Percentiles rank a stretch among this genome's conserved stretches.
phyloP scores from a whole-genome alignment of 2,329 filamentous ascomycete species.

The Macrophomina pseudophaseolina region DNA sequence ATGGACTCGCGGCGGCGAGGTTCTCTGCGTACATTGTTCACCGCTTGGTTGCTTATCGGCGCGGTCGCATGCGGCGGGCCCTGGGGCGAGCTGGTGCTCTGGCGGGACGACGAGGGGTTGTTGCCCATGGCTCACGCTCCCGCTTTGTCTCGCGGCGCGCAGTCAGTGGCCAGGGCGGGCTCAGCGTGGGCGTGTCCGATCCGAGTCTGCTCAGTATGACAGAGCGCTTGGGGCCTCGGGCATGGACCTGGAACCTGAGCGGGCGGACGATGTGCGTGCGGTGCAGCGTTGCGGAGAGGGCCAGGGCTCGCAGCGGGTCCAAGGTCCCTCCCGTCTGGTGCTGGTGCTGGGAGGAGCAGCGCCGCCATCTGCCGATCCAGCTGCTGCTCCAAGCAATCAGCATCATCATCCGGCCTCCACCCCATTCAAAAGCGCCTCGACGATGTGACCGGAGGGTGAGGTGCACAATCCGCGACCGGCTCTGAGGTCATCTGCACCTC shows the following conservation, averaged over 20 bases:
- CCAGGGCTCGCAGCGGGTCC: slow-evolving; percentile 6
- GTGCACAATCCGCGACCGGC: slow-evolving; percentile 3
- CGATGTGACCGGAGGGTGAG: slow-evolving; percentile 16
- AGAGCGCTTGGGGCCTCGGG: slow-evolving; percentile 8
- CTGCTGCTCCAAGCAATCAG: slow-evolving; percentile 14
- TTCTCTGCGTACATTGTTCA: slow-evolving; percentile 35
- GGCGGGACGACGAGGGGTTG: slow-evolving; percentile 41
- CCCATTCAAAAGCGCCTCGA: slow-evolving; percentile 7
- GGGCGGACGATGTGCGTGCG: slow-evolving; percentile 8
- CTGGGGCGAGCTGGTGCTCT: slow-evolving; percentile 30
- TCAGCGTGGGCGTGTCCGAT: slow-evolving; percentile 13
- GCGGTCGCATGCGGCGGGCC: slow-evolving; percentile 31
- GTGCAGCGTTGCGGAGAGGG: slow-evolving; percentile 19
- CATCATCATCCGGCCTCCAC: slow-evolving; percentile 18
- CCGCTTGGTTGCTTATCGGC: slow-evolving; percentile 29
- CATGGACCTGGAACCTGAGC: slow-evolving; percentile 8
- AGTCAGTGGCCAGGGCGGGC: slow-evolving; percentile 8
- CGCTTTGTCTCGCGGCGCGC: slow-evolving; percentile 16
- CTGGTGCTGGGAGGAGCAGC: slow-evolving; percentile 4
- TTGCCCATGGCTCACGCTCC: slow-evolving; percentile 39
- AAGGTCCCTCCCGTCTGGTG: not conserved
- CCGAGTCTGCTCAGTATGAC: slow-evolving; percentile 7
- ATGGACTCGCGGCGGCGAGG: slow-evolving; percentile 47
- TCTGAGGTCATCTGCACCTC: slow-evolving; percentile 23
- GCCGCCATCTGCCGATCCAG: slow-evolving; percentile 18